These are phyloP conservation scores for Linnemannia hyalina DNA, from an alignment of 192 early-diverging fungal genomes.

Conservation along the genomic window DNA sequence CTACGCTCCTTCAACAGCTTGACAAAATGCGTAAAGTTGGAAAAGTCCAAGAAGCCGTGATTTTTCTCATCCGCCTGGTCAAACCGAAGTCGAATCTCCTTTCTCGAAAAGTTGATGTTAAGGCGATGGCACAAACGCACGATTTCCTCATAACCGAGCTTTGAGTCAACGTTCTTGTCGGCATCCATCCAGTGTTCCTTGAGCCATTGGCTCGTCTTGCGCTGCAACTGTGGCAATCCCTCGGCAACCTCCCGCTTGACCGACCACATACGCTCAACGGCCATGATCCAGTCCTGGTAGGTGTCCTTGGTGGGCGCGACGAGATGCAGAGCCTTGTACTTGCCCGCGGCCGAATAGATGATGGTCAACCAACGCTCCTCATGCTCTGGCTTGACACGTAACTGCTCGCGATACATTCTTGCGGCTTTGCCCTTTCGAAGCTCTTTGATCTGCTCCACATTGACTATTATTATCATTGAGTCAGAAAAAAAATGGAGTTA, in stretches of 20 bases:
- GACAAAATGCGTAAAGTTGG: constrained; percentile 73
- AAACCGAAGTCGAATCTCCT: constrained; percentile 71
- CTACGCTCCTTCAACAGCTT: constrained; percentile 70
- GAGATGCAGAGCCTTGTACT: constrained; percentile 61
- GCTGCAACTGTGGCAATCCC: constrained; percentile 54
- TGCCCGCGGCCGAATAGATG: constrained; percentile 55
- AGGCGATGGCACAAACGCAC: constrained; percentile 63
- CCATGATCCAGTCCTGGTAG: constrained; percentile 58
- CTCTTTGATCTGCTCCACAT: constrained; percentile 64
- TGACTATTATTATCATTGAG: constrained; percentile 46
- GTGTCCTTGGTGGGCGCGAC: constrained; percentile 53
- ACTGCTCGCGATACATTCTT: constrained; percentile 54
- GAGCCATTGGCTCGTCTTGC: constrained; percentile 56
- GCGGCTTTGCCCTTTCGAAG: constrained; percentile 57
- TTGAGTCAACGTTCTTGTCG: constrained; percentile 59
- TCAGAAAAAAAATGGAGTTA: neutral
- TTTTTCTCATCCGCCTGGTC: constrained; percentile 70
- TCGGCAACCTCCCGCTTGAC: constrained; percentile 54
- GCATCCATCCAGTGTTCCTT: constrained; percentile 62
- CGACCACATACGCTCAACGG: constrained; percentile 54
- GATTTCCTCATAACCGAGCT: constrained; percentile 57
- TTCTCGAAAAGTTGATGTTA: constrained; percentile 75
- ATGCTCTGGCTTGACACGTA: constrained; percentile 46
- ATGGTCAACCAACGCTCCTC: constrained; percentile 61
- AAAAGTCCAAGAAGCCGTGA: constrained; percentile 63